Percentiles rank a stretch among this genome's conserved stretches.
These are phyloP conservation scores for Curvularia sp. DNA, from an alignment of 2,329 filamentous ascomycete species.

Conservation along the genomic window DNA sequence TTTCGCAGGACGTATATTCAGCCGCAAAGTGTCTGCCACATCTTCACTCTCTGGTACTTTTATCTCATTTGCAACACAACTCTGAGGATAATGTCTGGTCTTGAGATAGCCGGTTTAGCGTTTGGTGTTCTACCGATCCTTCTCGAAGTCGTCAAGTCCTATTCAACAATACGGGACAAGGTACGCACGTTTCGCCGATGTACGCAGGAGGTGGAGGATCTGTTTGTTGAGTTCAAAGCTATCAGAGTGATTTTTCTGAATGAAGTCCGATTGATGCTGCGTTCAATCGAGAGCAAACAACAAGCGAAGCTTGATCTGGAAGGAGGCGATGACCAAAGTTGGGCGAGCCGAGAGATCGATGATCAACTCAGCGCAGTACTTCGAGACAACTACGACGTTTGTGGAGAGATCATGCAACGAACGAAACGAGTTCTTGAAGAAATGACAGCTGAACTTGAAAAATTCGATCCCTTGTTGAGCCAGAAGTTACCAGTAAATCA, in stretches of 20 bases:
- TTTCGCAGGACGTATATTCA: not conserved
- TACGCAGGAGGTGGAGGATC: constrained; percentile 25
- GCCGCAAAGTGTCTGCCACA: not conserved
- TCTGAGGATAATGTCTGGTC: not conserved
- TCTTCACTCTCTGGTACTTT: not conserved
- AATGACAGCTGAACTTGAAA: not conserved
- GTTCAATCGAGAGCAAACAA: constrained; percentile 25
- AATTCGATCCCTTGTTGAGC: not conserved
- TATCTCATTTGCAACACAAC: not conserved
- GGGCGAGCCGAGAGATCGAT: not conserved
- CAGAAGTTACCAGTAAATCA: not conserved
- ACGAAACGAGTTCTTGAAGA: not conserved
- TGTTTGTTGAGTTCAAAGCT: constrained; percentile 24
- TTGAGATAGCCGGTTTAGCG: not conserved
- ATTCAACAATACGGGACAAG: constrained; percentile 16
- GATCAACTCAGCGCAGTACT: not conserved
- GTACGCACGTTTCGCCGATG: constrained; percentile 30
- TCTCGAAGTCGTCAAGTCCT: constrained; percentile 32
- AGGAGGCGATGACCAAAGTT: not conserved
- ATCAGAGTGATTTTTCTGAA: constrained; percentile 32
- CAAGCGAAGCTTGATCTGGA: not conserved
- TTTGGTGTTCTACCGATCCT: constrained; percentile 35
- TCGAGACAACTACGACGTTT: not conserved
- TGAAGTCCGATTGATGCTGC: constrained; percentile 31
- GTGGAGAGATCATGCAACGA: not conserved